These are phyloP conservation scores for Xylaria longipes DNA, from an alignment of 495 filamentous ascomycete genomes.

Conservation along the genomic window DNA sequence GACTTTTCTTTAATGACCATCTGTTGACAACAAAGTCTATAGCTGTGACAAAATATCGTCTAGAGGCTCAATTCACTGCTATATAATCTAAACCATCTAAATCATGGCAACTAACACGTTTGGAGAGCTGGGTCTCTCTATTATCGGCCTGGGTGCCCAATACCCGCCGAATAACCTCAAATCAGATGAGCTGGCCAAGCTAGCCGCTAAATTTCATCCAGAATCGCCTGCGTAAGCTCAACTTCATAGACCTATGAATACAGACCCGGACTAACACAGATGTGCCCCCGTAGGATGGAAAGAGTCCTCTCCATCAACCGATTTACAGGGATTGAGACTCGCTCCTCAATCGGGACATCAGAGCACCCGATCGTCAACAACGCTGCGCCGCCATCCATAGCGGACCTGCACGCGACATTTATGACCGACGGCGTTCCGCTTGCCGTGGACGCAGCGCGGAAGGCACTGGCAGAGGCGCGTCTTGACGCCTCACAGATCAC, in stretches of 20 bases:
- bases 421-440: conserved; percentile 64
- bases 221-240: conserved; percentile 55
- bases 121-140: conserved; percentile 56
- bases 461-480: conserved; percentile 63
- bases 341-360: conserved; percentile 63
- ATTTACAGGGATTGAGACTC: conserved; percentile 67
- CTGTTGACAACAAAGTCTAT: neutral
- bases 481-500: conserved; percentile 60
- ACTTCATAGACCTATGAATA: neutral
- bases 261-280: conserved; percentile 15
- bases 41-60: neutral
- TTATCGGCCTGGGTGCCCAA: conserved; percentile 55
- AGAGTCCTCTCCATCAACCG: conserved; percentile 68
- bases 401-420: conserved; percentile 60
- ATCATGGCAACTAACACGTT: conserved; percentile 34
- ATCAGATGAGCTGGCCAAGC: conserved; percentile 45
- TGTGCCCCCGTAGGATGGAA: conserved; percentile 49
- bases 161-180: conserved; percentile 57
- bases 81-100: neutral
- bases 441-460: conserved; percentile 61
- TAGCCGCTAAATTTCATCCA: conserved; percentile 56
- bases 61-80: neutral
- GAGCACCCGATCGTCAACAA: conserved; percentile 64
- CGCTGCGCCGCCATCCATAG: conserved; percentile 59
- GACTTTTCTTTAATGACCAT: neutral